Percentiles rank a stretch among this genome's conserved stretches.
phyloP scores from a whole-genome alignment of 164 flowering plant species.

The Cinnamomum micranthum region DNA sequence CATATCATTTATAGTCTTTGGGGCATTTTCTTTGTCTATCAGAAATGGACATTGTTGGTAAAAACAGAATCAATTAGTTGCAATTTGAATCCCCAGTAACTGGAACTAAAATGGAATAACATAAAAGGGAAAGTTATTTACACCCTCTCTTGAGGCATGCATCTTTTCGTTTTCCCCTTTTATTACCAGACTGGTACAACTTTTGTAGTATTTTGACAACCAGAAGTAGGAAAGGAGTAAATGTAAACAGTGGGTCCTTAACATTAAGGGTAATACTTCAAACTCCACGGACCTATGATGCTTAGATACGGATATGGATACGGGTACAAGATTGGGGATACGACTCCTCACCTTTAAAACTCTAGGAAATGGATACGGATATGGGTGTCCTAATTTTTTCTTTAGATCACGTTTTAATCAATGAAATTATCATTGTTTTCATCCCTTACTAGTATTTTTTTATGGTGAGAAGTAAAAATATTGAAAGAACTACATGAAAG shows the following conservation, averaged over 20 bases:
- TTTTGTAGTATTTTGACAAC: neutral
- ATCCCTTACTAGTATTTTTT: no score
- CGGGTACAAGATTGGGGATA: no score
- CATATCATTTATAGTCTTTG: constrained; percentile 50
- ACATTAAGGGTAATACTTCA: neutral
- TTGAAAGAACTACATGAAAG: no score
- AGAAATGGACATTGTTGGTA: neutral
- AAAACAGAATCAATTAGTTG: neutral
- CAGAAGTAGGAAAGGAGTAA: neutral
- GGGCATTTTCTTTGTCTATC: constrained; percentile 50
- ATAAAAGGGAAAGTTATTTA: neutral
- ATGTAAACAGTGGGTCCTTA: neutral
- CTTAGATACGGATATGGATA: no score
- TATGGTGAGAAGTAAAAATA: no score
- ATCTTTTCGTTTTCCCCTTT: neutral
- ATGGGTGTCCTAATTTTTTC: no score
- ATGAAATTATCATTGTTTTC: no score
- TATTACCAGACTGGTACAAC: neutral
- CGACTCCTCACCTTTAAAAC: no score
- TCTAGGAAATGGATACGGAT: no score
- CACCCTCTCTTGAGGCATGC: neutral
- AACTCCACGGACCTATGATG: neutral
- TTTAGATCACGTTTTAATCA: no score
- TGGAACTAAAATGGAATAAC: neutral
- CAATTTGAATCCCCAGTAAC: neutral